A percentile compares a stretch with the other conserved stretches of the same genome.
Evolutionary conservation across 208 protist genomes (phyloP).

Genomic region (Willaertia magna): DNA sequence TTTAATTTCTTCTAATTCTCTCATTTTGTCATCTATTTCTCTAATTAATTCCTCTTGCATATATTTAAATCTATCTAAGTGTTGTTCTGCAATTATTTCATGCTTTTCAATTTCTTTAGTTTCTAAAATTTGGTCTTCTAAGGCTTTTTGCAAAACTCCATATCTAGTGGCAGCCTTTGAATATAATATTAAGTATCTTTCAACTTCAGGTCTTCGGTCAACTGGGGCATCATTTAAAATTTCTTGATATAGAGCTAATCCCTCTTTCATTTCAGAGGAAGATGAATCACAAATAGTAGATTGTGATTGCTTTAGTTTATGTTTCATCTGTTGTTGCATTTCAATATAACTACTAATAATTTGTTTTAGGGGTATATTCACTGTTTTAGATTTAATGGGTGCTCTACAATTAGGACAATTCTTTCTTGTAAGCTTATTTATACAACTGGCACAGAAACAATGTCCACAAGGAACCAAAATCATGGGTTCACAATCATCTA

Average conservation of each 20-base stretch:
- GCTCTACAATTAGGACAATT: not conserved
- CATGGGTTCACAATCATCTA: not conserved
- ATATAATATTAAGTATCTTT: not conserved
- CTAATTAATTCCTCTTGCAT: not conserved
- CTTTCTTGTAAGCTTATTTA: not conserved
- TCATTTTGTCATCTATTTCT: not conserved
- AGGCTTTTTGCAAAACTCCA: not conserved
- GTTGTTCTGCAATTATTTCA: not conserved
- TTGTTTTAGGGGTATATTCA: not conserved
- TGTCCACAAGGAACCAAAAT: not conserved
- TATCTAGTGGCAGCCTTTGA: not conserved
- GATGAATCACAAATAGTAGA: not conserved
- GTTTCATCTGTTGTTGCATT: not conserved
- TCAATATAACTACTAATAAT: not conserved
- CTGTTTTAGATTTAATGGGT: not conserved
- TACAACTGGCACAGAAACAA: not conserved
- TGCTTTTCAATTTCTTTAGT: not conserved
- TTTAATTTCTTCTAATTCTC: not conserved
- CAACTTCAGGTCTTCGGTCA: not conserved
- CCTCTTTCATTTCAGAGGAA: too few relatives aligned
- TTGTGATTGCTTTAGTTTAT: not conserved
- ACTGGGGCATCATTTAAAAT: not conserved
- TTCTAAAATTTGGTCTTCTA: not conserved
- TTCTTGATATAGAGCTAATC: not conserved
- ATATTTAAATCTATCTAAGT: not conserved